phyloP scores from a whole-genome alignment of 2,329 filamentous ascomycete species.

The Penicillium rolfsii region DNA sequence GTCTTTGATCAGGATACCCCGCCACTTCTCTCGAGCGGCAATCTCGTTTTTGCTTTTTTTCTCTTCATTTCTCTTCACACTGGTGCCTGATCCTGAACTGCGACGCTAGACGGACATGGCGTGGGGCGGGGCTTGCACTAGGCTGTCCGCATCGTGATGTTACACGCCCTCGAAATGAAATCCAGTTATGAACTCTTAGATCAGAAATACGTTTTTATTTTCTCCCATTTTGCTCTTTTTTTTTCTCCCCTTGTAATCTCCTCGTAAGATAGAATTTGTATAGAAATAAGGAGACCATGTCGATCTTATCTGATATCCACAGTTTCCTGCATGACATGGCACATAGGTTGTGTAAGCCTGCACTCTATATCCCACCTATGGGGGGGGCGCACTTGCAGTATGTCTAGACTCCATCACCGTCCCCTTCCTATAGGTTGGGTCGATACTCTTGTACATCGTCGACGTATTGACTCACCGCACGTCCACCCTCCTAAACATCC shows the following conservation, averaged over 20 bases:
- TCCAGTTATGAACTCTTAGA: not conserved
- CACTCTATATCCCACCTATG: not conserved
- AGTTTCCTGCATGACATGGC: not conserved
- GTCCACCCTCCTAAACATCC: slow-evolving; percentile 68
- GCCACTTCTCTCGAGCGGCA: slow-evolving; percentile 35
- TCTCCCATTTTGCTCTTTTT: not conserved
- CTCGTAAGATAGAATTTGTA: not conserved
- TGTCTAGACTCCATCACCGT: slow-evolving; percentile 9
- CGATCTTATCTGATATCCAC: not conserved
- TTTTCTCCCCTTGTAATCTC: not conserved
- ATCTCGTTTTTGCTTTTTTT: slow-evolving; percentile 26
- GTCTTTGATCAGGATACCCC: slow-evolving; percentile 41
- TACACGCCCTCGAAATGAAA: slow-evolving; percentile 1
- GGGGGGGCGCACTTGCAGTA: not conserved
- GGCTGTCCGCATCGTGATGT: not conserved
- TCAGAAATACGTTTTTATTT: not conserved
- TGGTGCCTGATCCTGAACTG: slow-evolving; percentile 17
- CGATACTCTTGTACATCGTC: no score
- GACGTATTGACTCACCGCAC: not conserved
- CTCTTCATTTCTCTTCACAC: slow-evolving; percentile 6
- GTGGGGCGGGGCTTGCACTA: slow-evolving; percentile 7
- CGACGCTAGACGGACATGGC: slow-evolving; percentile 14
- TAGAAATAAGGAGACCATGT: not conserved
- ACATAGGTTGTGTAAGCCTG: not conserved
- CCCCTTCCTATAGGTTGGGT: not conserved